Evolutionary conservation across 352 stramenopile genomes (phyloP).

Genomic region (Phytopythium kandeliae): DNA sequence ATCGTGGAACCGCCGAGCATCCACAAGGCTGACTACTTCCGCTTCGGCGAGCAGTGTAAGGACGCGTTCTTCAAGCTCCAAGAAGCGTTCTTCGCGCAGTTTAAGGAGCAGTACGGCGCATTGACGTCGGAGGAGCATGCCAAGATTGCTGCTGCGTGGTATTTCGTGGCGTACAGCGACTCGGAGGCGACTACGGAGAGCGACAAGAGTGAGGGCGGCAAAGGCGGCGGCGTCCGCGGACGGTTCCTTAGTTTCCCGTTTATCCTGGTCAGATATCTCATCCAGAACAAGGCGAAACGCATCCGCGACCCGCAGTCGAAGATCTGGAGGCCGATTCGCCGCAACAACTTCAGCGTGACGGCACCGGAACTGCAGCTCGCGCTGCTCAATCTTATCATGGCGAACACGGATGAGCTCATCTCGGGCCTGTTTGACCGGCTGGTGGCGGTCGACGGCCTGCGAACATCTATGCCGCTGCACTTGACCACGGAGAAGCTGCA

Average conservation of each 20-base stretch:
- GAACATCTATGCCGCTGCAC: constrained; percentile 25
- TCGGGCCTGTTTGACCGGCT: constrained; percentile 63
- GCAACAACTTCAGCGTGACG: constrained; percentile 19
- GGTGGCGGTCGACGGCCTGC: constrained; percentile 39
- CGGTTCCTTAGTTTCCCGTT: constrained; percentile 65
- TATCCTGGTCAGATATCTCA: constrained; percentile 54
- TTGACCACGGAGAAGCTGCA: constrained; percentile 38
- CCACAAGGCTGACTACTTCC: constrained; percentile 74
- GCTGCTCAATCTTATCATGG: constrained; percentile 47
- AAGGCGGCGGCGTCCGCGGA: constrained; percentile 1
- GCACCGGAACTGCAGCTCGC: constrained; percentile 55
- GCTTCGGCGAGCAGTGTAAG: constrained; percentile 65
- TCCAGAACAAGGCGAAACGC: constrained; percentile 30
- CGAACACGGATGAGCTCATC: constrained; percentile 41
- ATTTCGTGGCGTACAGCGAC: constrained; percentile 57
- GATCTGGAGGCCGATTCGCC: constrained; percentile 19
- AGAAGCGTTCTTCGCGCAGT: constrained; percentile 37
- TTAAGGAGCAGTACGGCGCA: constrained; percentile 20
- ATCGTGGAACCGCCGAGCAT: constrained; percentile 51
- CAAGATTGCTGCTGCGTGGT: constrained; percentile 63
- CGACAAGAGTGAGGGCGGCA: neutral
- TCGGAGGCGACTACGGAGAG: constrained; percentile 16
- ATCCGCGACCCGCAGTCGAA: constrained; percentile 12
- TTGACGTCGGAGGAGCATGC: constrained; percentile 15
- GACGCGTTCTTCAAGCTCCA: constrained; percentile 56